phyloP scores from a whole-genome alignment of 495 filamentous ascomycete genomes.

The Aeminium ludgeri region DNA sequence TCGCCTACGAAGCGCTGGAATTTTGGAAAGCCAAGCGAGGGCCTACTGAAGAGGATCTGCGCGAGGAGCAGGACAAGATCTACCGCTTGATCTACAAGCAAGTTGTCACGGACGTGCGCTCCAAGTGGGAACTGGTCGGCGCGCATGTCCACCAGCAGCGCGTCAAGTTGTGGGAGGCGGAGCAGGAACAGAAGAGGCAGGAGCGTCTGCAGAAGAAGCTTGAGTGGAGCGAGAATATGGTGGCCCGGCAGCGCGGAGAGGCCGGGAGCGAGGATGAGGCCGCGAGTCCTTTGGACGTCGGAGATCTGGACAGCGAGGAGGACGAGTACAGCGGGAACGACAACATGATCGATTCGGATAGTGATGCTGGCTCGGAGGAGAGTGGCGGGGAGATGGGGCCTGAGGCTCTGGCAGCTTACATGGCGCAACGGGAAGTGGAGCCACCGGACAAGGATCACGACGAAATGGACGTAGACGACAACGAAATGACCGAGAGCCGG shows the following conservation, averaged over 20 bases:
- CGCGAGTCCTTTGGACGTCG: constrained; percentile 1
- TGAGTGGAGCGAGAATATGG: constrained; percentile 27
- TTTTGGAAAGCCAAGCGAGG: constrained; percentile 50
- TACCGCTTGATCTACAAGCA: constrained; percentile 39
- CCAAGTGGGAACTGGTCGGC: constrained; percentile 64
- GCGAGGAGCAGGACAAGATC: constrained; percentile 31
- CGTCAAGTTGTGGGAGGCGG: constrained; percentile 63
- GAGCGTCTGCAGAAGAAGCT: constrained; percentile 71
- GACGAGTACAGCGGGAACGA: constrained; percentile 30
- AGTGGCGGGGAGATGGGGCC: constrained; percentile 22
- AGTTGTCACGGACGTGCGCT: constrained; percentile 49
- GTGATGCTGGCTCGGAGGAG: constrained; percentile 33
- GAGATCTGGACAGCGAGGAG: constrained; percentile 1
- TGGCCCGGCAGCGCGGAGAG: constrained; percentile 13
- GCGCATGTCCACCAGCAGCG: constrained; percentile 57
- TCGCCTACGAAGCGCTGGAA: constrained; percentile 33
- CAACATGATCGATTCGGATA: constrained; percentile 49
- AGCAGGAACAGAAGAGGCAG: constrained; percentile 65
- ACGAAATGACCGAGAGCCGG: background rate
- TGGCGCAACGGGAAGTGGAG: constrained; percentile 54
- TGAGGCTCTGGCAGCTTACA: constrained; percentile 16
- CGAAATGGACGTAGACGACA: background rate
- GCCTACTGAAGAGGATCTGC: constrained; percentile 52
- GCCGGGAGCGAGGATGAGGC: constrained; percentile 26
- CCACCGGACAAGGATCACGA: constrained; percentile 7